Conservation (phyloP, 306 rosid genomes). For the Fragaria iinumae region DNA sequence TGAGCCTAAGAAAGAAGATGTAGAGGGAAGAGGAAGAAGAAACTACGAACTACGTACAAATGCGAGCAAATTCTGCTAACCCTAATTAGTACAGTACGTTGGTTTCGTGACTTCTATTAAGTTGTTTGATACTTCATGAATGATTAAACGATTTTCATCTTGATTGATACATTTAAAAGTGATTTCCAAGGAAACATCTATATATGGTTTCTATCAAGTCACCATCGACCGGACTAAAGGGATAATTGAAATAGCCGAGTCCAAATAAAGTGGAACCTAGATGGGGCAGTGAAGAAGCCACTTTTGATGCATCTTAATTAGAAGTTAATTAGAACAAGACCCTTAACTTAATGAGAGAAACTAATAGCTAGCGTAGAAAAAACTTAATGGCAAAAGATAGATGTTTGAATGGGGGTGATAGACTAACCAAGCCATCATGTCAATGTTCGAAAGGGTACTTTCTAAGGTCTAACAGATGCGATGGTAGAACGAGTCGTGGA, state of each 20-base stretch:
- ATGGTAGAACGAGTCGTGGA: background rate
- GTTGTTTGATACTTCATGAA: background rate
- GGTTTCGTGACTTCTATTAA: background rate
- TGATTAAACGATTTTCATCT: background rate
- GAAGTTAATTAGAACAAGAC: background rate
- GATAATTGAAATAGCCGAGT: background rate
- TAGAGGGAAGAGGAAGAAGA: background rate
- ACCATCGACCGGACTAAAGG: background rate
- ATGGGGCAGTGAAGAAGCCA: background rate
- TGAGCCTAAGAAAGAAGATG: background rate
- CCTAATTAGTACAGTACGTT: too few relatives aligned
- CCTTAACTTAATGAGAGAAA: background rate
- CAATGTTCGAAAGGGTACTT: background rate
- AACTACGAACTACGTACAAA: background rate
- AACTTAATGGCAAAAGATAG: background rate
- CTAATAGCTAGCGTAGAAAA: background rate
- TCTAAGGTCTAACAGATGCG: background rate
- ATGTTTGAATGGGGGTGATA: background rate
- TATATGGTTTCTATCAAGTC: background rate
- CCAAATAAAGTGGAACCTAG: background rate
- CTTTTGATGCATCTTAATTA: background rate
- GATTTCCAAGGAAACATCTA: background rate
- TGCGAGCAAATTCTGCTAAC: background rate
- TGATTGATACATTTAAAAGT: too few relatives aligned
- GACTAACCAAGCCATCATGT: background rate